Percentiles rank a stretch among this genome's conserved stretches.
Conservation (phyloP, 805 yeast species). For the Saccharomycopsis schoenii region DNA sequence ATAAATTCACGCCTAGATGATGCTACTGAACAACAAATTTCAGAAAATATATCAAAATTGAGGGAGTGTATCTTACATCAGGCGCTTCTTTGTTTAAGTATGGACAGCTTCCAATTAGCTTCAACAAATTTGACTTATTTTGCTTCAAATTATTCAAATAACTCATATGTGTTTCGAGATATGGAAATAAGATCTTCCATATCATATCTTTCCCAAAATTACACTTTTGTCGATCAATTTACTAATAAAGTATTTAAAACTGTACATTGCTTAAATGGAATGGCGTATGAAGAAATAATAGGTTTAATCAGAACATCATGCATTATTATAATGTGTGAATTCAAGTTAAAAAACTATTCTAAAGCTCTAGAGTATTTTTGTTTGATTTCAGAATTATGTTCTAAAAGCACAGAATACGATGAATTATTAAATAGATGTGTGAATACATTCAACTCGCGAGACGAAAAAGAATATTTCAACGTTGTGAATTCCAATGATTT, state of each 20-base stretch:
- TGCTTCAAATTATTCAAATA: background rate
- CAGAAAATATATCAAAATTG: background rate
- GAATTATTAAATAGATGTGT: constrained; percentile 17
- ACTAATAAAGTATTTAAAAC: background rate
- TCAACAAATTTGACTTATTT: background rate
- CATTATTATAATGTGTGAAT: constrained; percentile 21
- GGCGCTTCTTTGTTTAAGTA: background rate
- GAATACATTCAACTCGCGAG: background rate
- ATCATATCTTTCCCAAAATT: background rate
- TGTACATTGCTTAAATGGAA: background rate
- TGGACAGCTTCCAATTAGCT: background rate
- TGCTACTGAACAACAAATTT: background rate
- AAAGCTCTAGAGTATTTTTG: constrained; percentile 18
- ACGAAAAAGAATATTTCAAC: background rate
- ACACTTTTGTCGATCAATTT: background rate
- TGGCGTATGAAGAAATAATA: background rate
- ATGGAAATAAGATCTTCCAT: background rate
- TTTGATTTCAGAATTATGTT: constrained; percentile 9
- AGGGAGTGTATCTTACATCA: background rate
- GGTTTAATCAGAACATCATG: constrained; percentile 4
- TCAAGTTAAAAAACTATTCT: constrained; percentile 20
- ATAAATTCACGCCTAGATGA: background rate
- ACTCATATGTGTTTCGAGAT: background rate
- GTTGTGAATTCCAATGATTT: constrained; percentile 5
- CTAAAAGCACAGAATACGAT: constrained; percentile 18